Evolutionary conservation across 106 monocot species (phyloP).

Genomic region (Chionographis japonica): DNA sequence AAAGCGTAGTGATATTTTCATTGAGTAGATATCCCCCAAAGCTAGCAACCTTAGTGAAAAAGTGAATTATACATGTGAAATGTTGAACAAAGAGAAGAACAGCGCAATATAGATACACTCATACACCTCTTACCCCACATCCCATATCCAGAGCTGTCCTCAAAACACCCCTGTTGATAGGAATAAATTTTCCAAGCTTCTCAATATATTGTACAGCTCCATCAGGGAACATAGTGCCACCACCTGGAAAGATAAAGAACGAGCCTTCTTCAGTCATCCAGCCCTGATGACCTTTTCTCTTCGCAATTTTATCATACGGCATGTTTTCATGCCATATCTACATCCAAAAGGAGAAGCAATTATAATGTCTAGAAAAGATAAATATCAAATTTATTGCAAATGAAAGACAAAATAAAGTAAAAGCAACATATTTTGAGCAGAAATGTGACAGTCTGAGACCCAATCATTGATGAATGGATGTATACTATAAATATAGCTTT

Average conservation of each 20-base stretch:
- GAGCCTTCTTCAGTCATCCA: constrained; percentile 91
- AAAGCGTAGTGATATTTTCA: constrained; percentile 81
- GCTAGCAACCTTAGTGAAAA: constrained; percentile 72
- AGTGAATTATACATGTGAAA: constrained; percentile 3
- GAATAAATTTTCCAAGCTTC: constrained; percentile 78
- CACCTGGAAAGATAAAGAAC: constrained; percentile 89
- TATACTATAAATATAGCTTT: too few relatives aligned
- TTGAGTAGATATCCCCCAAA: constrained; percentile 91
- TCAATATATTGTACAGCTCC: constrained; percentile 84
- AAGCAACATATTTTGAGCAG: too few relatives aligned
- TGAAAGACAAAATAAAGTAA: too few relatives aligned
- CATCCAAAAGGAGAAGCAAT: constrained; percentile 3
- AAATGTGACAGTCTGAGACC: too few relatives aligned
- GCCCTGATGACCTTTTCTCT: constrained; percentile 97
- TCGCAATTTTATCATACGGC: constrained; percentile 89
- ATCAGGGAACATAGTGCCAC: constrained; percentile 98
- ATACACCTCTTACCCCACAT: constrained; percentile 68
- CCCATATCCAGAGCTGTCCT: constrained; percentile 97
- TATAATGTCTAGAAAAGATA: too few relatives aligned
- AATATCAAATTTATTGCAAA: too few relatives aligned
- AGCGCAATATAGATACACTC: not conserved
- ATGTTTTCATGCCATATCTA: constrained; percentile 99
- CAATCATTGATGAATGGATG: too few relatives aligned
- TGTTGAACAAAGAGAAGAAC: not conserved
- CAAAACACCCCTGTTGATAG: constrained; percentile 54